phyloP scores from a whole-genome alignment of 2,329 filamentous ascomycete species.

The Mollisiaceae sp. region DNA sequence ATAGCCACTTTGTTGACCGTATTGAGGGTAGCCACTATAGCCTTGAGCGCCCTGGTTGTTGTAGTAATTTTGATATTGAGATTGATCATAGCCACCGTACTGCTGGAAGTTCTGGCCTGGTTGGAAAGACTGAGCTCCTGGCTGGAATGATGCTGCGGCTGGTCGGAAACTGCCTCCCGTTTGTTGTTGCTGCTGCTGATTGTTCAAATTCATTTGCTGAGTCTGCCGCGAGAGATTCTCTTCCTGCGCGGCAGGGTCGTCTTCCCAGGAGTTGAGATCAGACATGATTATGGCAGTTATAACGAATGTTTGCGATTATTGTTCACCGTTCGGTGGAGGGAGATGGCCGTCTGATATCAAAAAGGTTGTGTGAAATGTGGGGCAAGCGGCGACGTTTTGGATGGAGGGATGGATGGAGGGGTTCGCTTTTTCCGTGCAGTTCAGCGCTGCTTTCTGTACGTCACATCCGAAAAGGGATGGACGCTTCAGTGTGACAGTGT shows the following conservation, averaged over 20 bases:
- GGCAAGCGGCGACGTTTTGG: neutral
- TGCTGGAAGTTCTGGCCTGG: constrained; percentile 72
- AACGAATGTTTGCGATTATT: neutral
- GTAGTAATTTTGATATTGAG: constrained; percentile 57
- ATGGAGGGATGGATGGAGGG: neutral
- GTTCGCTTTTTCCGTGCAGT: neutral
- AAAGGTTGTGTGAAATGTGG: constrained; percentile 13
- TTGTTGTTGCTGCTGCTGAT: constrained; percentile 48
- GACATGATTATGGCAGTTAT: constrained; percentile 65
- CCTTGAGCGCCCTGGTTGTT: constrained; percentile 58
- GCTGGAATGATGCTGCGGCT: constrained; percentile 73
- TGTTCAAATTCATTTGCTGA: constrained; percentile 76
- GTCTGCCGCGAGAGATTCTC: constrained; percentile 77
- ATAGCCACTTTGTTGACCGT: constrained; percentile 51
- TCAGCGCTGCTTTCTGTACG: neutral
- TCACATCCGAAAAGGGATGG: neutral
- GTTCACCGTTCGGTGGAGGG: neutral
- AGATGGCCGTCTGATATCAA: neutral
- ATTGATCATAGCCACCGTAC: constrained; percentile 59
- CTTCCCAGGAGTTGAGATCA: constrained; percentile 94
- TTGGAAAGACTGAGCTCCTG: constrained; percentile 71
- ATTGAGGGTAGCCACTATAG: constrained; percentile 61
- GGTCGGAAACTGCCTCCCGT: constrained; percentile 62
- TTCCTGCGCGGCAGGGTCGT: constrained; percentile 79
- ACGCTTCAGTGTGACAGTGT: neutral